phyloP scores from a whole-genome alignment of 495 filamentous ascomycete species.

The Letharia lupina region DNA sequence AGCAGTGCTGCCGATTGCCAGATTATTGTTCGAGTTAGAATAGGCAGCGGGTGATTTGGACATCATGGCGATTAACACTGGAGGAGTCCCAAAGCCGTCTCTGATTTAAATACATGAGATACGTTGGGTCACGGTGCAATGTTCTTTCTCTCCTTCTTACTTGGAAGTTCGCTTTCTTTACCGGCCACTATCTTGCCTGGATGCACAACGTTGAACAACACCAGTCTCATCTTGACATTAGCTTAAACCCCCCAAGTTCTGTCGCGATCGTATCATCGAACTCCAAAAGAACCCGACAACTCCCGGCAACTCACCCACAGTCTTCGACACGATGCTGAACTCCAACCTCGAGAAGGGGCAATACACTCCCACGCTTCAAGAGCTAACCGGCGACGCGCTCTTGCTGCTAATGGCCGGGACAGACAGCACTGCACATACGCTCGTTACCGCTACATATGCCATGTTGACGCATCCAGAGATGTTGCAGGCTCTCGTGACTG shows the following conservation, averaged over 20 bases:
- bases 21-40: no score
- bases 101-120: no score
- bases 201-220: neutral
- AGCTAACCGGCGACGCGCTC: neutral
- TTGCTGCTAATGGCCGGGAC: neutral
- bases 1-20: no score
- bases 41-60: no score
- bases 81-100: no score
- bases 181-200: neutral
- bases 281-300: neutral
- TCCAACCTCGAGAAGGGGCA: neutral
- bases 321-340: neutral
- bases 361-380: neutral
- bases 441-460: neutral
- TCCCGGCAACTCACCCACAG: neutral
- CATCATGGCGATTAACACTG: no score
- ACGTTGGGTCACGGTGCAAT: neutral
- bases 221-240: neutral
- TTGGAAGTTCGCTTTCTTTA: neutral
- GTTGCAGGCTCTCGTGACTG: neutral
- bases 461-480: neutral
- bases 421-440: neutral
- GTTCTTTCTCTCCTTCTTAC: neutral
- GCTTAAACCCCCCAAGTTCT: neutral
- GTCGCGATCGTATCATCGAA: neutral